A percentile compares a stretch with the other conserved stretches of the same genome.
Evolutionary conservation across 305 asterid species (phyloP).

Genomic region (Caryopteris hybrid): DNA sequence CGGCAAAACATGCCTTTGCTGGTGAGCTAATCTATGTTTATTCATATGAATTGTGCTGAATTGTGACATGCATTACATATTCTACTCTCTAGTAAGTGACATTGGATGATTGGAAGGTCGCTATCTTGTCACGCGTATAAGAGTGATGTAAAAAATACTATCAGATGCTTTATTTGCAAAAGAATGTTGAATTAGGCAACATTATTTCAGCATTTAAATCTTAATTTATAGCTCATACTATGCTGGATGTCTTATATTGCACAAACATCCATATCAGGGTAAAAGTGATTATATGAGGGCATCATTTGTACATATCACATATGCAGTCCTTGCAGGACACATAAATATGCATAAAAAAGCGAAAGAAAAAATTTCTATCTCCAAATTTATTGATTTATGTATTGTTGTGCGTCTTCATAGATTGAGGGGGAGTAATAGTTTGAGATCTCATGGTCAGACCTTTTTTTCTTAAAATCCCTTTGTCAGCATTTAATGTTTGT

Average conservation of each 20-base stretch:
- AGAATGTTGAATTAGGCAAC: background rate
- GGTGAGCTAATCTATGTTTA: constrained; percentile 52
- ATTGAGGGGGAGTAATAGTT: background rate
- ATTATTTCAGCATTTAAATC: background rate
- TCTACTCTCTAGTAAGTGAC: background rate
- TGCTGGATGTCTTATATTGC: background rate
- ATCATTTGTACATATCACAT: background rate
- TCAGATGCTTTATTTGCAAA: background rate
- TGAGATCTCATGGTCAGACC: background rate
- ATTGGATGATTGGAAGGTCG: background rate
- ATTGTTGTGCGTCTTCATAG: too few species aligned
- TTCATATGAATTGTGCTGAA: constrained; percentile 1
- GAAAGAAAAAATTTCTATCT: background rate
- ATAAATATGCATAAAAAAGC: background rate
- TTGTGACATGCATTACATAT: background rate
- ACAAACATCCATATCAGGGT: background rate
- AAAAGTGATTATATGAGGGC: background rate
- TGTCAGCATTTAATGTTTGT: background rate
- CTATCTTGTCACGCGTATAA: background rate
- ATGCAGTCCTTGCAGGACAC: background rate
- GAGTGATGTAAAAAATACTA: background rate
- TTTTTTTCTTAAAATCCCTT: background rate
- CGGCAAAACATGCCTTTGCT: constrained; percentile 80
- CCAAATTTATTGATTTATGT: background rate
- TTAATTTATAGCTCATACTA: background rate